A percentile compares a stretch with the other conserved stretches of the same genome.
phyloP scores from a whole-genome alignment of 495 filamentous ascomycete genomes.

The Xylaria castorea region DNA sequence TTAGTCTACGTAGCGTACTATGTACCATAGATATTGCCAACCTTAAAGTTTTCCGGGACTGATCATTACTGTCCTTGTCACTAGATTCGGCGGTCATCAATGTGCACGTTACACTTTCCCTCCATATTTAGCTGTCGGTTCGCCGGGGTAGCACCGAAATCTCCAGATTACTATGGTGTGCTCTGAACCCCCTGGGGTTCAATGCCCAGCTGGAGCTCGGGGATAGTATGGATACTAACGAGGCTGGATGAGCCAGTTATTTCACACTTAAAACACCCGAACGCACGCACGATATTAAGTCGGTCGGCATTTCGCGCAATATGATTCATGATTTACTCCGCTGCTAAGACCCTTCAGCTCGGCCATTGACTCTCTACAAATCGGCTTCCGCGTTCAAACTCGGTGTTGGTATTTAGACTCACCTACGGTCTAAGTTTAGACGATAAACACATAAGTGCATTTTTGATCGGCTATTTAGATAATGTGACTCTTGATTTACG shows the following conservation, averaged over 20 bases:
- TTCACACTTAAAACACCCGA: background rate
- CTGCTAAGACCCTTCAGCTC: background rate
- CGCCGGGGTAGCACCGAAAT: slow-evolving; percentile 1
- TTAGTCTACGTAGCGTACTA: background rate
- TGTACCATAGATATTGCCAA: background rate
- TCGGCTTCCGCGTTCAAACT: background rate
- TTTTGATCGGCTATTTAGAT: background rate
- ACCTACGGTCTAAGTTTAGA: background rate
- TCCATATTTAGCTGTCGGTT: slow-evolving; percentile 1
- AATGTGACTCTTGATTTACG: background rate
- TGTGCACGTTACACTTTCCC: slow-evolving; percentile 3
- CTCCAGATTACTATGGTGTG: background rate
- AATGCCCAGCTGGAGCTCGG: background rate
- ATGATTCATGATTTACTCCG: background rate
- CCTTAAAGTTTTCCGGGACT: background rate
- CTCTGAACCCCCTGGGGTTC: background rate
- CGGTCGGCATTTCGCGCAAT: background rate
- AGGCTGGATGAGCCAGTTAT: background rate
- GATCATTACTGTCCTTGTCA: background rate
- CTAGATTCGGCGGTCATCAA: background rate
- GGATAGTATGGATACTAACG: background rate
- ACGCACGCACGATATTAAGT: background rate
- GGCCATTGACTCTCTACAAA: too few relatives aligned
- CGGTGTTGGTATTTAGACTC: background rate
- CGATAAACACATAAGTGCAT: background rate